Conservation (phyloP, 225 moss, liverwort and hornwort genomes). For the Antitrichia curtipendula region DNA sequence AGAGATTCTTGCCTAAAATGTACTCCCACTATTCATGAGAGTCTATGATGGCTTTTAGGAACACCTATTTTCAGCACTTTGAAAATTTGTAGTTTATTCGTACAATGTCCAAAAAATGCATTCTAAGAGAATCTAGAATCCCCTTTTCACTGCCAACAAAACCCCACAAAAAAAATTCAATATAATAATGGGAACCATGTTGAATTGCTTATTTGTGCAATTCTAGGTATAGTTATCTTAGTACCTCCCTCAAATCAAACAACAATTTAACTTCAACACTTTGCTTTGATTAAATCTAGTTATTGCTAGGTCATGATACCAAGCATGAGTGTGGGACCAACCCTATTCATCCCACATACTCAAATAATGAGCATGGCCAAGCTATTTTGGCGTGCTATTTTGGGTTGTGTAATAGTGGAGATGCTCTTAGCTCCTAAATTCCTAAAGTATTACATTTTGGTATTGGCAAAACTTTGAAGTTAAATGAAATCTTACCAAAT, state of each 20-base stretch:
- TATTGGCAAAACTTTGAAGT: not conserved
- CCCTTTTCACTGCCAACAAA: too few relatives aligned
- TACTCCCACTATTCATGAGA: too few relatives aligned
- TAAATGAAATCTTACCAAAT: not conserved
- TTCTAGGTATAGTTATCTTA: too few relatives aligned
- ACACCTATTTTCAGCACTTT: too few relatives aligned
- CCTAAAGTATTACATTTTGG: fast-evolving
- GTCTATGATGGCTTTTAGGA: too few relatives aligned
- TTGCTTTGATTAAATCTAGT: not conserved
- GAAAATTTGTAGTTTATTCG: too few relatives aligned
- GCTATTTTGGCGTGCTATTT: not conserved
- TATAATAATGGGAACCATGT: too few relatives aligned
- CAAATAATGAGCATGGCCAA: not conserved
- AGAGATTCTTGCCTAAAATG: too few relatives aligned
- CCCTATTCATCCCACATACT: fast-evolving
- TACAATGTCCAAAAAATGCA: too few relatives aligned
- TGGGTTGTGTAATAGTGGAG: fast-evolving
- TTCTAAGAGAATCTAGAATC: too few relatives aligned
- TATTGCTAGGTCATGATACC: not conserved
- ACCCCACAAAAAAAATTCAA: too few relatives aligned
- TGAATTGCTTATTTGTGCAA: too few relatives aligned
- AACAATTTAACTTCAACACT: not conserved
- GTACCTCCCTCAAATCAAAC: not conserved
- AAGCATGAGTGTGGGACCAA: fast-evolving
- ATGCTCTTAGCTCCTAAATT: not conserved